Evolutionary conservation across 2,329 filamentous ascomycete genomes (phyloP).

Genomic region (Ceratocystis variospora): DNA sequence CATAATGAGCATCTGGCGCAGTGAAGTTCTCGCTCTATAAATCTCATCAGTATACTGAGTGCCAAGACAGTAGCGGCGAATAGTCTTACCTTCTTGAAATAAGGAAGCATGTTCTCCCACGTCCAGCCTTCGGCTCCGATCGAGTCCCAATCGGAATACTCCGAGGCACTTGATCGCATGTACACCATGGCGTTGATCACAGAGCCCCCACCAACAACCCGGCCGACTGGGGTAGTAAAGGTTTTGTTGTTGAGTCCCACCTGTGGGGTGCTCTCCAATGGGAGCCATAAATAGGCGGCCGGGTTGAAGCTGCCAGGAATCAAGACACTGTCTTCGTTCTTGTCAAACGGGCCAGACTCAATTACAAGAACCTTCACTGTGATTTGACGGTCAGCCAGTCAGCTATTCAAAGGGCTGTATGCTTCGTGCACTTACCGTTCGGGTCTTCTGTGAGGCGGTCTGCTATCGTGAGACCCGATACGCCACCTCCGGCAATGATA

Average conservation of each 20-base stretch:
- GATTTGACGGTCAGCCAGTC: too few relatives aligned
- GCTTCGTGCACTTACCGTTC: constrained; percentile 20
- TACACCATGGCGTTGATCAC: constrained; percentile 30
- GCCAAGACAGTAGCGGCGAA: not conserved
- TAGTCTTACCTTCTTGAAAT: constrained; percentile 30
- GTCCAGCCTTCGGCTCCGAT: constrained; percentile 34
- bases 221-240: constrained; percentile 22
- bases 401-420: too few relatives aligned
- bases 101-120: constrained; percentile 29
- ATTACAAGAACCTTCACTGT: constrained; percentile 24
- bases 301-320: constrained; percentile 25
- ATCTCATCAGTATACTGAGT: not conserved
- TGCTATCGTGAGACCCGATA: constrained; percentile 28
- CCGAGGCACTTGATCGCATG: constrained; percentile 27
- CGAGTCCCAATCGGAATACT: constrained; percentile 33
- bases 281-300: constrained; percentile 24
- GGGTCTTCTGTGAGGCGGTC: constrained; percentile 28
- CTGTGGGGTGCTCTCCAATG: constrained; percentile 23
- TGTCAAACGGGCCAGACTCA: constrained; percentile 24
- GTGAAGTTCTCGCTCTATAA: constrained; percentile 21
- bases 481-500: constrained; percentile 27
- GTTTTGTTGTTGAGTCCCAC: constrained; percentile 22
- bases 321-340: constrained; percentile 23
- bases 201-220: constrained; percentile 29
- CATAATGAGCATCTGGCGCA: constrained; percentile 14